Conservation (phyloP, 805 yeast species). For the Yamadazyma insecticola region DNA sequence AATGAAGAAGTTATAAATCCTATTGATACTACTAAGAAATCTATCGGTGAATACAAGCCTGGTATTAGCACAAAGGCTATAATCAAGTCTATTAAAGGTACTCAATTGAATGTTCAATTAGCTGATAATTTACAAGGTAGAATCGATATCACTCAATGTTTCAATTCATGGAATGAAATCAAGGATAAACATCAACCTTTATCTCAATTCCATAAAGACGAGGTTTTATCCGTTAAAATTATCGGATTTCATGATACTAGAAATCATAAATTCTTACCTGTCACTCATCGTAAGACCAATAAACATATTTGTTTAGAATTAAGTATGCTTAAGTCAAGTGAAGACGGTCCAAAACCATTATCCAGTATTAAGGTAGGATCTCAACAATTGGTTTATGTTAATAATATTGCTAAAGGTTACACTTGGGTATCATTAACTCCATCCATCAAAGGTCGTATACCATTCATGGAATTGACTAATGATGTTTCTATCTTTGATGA, state of each 20-base stretch:
- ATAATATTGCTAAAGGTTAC: constrained; percentile 54
- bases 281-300: constrained; percentile 50
- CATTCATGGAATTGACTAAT: constrained; percentile 59
- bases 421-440: constrained; percentile 73
- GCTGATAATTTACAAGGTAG: constrained; percentile 80
- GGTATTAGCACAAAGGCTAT: constrained; percentile 61
- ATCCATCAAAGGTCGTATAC: constrained; percentile 58
- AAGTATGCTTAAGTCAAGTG: constrained; percentile 43
- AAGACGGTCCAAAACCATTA: constrained; percentile 18
- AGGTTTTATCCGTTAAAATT: constrained; percentile 55
- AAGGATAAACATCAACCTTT: constrained; percentile 57
- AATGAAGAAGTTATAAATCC: constrained; percentile 47
- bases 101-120: constrained; percentile 69
- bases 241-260: constrained; percentile 75
- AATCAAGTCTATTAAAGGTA: constrained; percentile 59
- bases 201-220: constrained; percentile 52
- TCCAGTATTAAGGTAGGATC: constrained; percentile 47
- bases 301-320: constrained; percentile 62
- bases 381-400: constrained; percentile 56
- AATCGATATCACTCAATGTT: constrained; percentile 69
- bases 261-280: constrained; percentile 62
- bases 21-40: constrained; percentile 49
- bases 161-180: constrained; percentile 50
- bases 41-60: constrained; percentile 47
- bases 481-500: constrained; percentile 45